These are phyloP conservation scores for Phialophora macrospora DNA, from an alignment of 2,329 filamentous ascomycete genomes.

Conservation along the genomic window DNA sequence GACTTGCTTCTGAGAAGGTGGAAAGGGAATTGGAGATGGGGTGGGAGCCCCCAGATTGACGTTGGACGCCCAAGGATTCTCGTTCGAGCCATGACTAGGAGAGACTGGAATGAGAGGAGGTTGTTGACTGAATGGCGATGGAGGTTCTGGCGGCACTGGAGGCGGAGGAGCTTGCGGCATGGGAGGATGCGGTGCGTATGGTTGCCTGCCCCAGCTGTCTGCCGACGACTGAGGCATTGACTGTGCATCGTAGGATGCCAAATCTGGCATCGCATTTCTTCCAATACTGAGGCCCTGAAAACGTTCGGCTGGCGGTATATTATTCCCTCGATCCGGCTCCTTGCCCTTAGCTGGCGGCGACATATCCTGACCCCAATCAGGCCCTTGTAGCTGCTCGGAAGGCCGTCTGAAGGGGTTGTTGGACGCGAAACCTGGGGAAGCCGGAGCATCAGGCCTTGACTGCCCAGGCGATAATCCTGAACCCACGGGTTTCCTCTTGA, in stretches of 20 bases:
- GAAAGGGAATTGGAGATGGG: slow-evolving; percentile 32
- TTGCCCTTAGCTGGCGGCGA: slow-evolving; percentile 26
- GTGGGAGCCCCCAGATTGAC: slow-evolving; percentile 18
- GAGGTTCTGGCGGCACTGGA: slow-evolving; percentile 26
- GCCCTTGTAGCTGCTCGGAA: slow-evolving; percentile 14
- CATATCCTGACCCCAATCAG: slow-evolving; percentile 21
- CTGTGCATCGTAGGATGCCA: slow-evolving; percentile 18
- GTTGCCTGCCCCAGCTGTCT: slow-evolving; percentile 15
- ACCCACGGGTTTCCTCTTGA: slow-evolving; percentile 36
- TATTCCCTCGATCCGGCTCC: slow-evolving; percentile 21
- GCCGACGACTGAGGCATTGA: slow-evolving; percentile 10
- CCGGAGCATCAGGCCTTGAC: slow-evolving; percentile 3
- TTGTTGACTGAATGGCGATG: slow-evolving; percentile 33
- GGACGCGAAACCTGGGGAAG: slow-evolving; percentile 30
- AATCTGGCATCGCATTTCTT: neutral
- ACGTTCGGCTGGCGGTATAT: slow-evolving; percentile 3
- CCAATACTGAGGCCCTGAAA: slow-evolving; percentile 20
- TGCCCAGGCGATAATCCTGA: slow-evolving; percentile 16
- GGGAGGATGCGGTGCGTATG: slow-evolving; percentile 20
- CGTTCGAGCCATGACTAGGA: slow-evolving; percentile 21
- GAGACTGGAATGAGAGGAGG: slow-evolving; percentile 31
- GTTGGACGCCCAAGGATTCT: slow-evolving; percentile 37
- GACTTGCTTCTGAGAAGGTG: slow-evolving; percentile 33
- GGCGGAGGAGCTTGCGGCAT: slow-evolving; percentile 34
- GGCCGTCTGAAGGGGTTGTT: slow-evolving; percentile 39